Base-by-base conservation (phyloP, 352 stramenopile species). In the Aphanomyces invadans region DNA sequence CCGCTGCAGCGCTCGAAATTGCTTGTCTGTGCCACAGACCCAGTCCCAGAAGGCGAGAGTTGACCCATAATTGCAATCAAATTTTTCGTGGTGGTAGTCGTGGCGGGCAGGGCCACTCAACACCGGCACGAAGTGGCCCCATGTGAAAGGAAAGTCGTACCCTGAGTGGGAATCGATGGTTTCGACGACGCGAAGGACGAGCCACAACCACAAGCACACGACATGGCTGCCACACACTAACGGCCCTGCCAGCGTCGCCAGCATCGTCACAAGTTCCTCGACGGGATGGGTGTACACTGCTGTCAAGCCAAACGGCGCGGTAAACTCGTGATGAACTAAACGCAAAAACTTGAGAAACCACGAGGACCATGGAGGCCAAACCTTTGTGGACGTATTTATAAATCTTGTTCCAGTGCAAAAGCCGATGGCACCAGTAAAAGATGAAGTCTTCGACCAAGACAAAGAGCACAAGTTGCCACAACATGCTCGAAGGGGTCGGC, bases 321-420 rank as follows among this genome's bases (percentile, higher is more conserved):
- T 26, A 28, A 55, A 68, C 31, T 54, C 55, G 33, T 70, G 53
- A 32, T 68, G 55, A 17, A 68, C 38, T 66, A 52, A 21, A 5
- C 57, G 21, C 31, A 17, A 21, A 29, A 28, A 53, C 3, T 53
- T 21, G 25, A 60, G 7, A 60, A 60, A 19, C 7, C 7, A 28
- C 33, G 17, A 52, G 15, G 21, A 19, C 33, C 7, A 60, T 19
- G 25, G 23, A 59, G 25, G 12, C 7, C 26, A 10, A 59, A 67
- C 52, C 54, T 60, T 71, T 71, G 55, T 71, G 65, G 25, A 71
- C 44, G 48, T 71, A 69, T 36, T 71, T 71, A 55, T 71, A 71
- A 4, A 71, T 62, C 19, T 36, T 32, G 33, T 71, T 71, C 33
- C 42, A 60, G 28, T 71, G 65, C 59, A 71, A 68, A 23, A 69